Evolutionary conservation across 106 monocot species (phyloP).

Genomic region (Dioscorea alata): DNA sequence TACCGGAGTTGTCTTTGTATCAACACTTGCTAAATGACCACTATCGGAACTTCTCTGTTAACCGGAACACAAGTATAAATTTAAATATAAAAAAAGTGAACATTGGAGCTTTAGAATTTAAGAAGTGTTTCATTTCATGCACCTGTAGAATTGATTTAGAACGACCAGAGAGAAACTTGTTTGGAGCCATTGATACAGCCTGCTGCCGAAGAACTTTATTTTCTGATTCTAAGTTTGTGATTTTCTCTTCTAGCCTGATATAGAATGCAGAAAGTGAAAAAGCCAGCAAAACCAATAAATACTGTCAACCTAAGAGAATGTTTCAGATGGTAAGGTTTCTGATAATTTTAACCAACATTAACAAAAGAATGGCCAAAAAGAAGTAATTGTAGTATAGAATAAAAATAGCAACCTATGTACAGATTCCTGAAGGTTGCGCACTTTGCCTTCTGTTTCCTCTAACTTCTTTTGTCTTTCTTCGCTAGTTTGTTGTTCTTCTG

Average conservation of each 20-base stretch:
- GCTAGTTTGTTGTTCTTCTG: slow-evolving; percentile 43
- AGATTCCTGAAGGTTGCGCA: slow-evolving; percentile 64
- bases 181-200: slow-evolving; percentile 80
- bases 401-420: slow-evolving; percentile 52
- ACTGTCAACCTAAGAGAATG: too few relatives aligned
- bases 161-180: slow-evolving; percentile 80
- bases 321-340: too few relatives aligned
- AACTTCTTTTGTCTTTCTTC: slow-evolving; percentile 58
- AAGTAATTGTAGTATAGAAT: background rate
- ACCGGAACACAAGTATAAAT: slow-evolving; percentile 6
- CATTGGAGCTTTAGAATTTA: background rate
- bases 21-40: slow-evolving; percentile 33
- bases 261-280: slow-evolving; percentile 1
- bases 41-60: slow-evolving; percentile 73
- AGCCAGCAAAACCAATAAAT: too few relatives aligned
- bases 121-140: background rate
- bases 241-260: slow-evolving; percentile 82
- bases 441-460: slow-evolving; percentile 67
- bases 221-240: slow-evolving; percentile 88
- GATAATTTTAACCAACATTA: too few relatives aligned
- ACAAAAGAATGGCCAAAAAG: too few relatives aligned
- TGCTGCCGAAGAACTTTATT: slow-evolving; percentile 94
- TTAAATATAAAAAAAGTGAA: background rate
- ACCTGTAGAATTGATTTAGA: slow-evolving; percentile 86
- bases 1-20: slow-evolving; percentile 44